A percentile compares a stretch with the other conserved stretches of the same genome.
Conservation (phyloP, 2,329 filamentous ascomycete species). For the Penicillium sp. region DNA sequence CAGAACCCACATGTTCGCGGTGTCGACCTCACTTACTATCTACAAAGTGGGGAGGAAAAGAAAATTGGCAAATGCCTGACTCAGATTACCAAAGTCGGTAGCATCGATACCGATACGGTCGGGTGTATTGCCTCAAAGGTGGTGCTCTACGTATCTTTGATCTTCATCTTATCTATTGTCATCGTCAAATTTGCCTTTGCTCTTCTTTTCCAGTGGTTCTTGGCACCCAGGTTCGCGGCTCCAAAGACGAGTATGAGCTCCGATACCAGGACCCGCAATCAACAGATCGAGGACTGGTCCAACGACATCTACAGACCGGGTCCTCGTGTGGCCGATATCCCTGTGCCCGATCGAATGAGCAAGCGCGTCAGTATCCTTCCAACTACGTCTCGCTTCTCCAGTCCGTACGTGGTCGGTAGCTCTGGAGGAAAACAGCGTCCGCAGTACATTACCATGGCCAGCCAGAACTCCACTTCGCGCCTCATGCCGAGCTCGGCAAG, state of each 20-base stretch:
- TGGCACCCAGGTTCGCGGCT: constrained; percentile 78
- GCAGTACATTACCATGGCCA: constrained; percentile 89
- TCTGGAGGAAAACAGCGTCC: constrained; percentile 39
- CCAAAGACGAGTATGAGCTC: constrained; percentile 76
- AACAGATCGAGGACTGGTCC: constrained; percentile 96
- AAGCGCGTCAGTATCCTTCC: constrained; percentile 87
- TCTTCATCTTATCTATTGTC: constrained; percentile 88
- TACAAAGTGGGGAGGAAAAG: constrained; percentile 74
- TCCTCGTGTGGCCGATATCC: constrained; percentile 69
- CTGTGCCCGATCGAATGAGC: constrained; percentile 64
- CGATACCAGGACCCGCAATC: constrained; percentile 74
- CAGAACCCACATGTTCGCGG: constrained; percentile 67
- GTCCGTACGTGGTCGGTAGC: constrained; percentile 70
- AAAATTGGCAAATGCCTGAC: constrained; percentile 78
- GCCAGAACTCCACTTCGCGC: constrained; percentile 69
- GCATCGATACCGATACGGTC: constrained; percentile 89
- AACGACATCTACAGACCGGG: constrained; percentile 95
- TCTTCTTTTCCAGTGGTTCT: constrained; percentile 91
- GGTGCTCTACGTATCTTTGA: constrained; percentile 86
- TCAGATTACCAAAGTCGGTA: constrained; percentile 92
- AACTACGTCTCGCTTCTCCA: constrained; percentile 89
- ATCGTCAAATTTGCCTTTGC: constrained; percentile 80
- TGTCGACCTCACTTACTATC: constrained; percentile 80
- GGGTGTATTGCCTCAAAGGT: constrained; percentile 97
- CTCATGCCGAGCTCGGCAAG: constrained; percentile 53